Evolutionary conservation across 805 yeast genomes (phyloP).

Genomic region (Metahyphopichia silvanorum): DNA sequence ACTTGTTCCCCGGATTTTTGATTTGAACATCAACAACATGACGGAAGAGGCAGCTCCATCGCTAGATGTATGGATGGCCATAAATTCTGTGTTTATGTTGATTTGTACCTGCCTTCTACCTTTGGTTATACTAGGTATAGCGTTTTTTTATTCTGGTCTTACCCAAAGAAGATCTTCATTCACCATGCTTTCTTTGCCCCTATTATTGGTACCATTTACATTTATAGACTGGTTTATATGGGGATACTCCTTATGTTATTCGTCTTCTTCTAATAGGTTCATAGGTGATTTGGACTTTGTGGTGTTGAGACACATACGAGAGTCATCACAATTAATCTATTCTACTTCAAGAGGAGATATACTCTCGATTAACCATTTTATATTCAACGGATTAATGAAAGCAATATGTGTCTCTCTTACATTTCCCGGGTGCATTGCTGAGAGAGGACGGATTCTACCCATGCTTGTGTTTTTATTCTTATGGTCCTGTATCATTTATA

Average conservation of each 20-base stretch:
- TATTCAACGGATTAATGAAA: constrained; percentile 39
- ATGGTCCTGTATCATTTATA: constrained; percentile 40
- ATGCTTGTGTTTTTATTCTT: constrained; percentile 36
- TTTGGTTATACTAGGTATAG: constrained; percentile 31
- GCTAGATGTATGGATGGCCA: constrained; percentile 5
- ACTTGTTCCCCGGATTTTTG: no score
- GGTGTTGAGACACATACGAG: constrained; percentile 25
- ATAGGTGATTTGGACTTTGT: constrained; percentile 32
- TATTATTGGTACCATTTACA: constrained; percentile 26
- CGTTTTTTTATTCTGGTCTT: constrained; percentile 40
- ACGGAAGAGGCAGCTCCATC: constrained; percentile 1
- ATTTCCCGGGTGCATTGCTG: constrained; percentile 43
- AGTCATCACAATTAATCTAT: constrained; percentile 15
- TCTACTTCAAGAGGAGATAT: constrained; percentile 38
- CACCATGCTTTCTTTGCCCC: constrained; percentile 36
- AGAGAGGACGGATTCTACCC: constrained; percentile 40
- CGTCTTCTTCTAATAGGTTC: constrained; percentile 28
- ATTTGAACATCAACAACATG: no score
- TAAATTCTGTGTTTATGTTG: constrained; percentile 33
- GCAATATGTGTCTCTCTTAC: constrained; percentile 37
- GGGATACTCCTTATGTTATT: constrained; percentile 42
- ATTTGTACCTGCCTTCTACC: constrained; percentile 31
- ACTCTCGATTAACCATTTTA: constrained; percentile 31
- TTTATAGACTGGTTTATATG: constrained; percentile 43
- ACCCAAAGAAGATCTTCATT: constrained; percentile 41